Evolutionary conservation across 2,329 filamentous ascomycete species (phyloP).

Genomic region (Apiospora phragmitis): DNA sequence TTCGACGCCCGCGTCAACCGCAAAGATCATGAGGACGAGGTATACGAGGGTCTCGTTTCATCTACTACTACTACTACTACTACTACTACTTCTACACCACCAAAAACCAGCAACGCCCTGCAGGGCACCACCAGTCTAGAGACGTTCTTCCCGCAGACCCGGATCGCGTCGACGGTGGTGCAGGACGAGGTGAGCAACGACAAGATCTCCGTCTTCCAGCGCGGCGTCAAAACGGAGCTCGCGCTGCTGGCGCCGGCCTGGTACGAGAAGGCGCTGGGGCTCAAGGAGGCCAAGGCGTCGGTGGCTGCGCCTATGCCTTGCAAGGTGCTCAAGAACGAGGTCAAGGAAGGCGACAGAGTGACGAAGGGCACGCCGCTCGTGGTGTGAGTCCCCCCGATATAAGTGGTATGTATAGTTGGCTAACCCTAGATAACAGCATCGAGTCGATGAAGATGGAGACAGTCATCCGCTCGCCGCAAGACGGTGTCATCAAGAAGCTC

Average conservation of each 20-base stretch:
- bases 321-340: conserved; percentile 89
- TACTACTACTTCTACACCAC: conserved; percentile 17
- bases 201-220: conserved; percentile 76
- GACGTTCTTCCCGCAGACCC: conserved; percentile 79
- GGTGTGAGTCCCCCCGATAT: conserved; percentile 57
- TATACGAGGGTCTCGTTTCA: conserved; percentile 48
- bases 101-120: not conserved
- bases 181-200: conserved; percentile 49
- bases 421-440: conserved; percentile 51
- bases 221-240: conserved; percentile 60
- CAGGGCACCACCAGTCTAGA: conserved; percentile 48
- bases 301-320: conserved; percentile 96
- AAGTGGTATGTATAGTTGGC: not conserved
- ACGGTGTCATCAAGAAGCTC: conserved; percentile 69
- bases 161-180: conserved; percentile 79
- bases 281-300: conserved; percentile 78
- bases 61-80: conserved; percentile 27
- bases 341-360: conserved; percentile 77
- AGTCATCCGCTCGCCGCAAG: conserved; percentile 74
- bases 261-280: conserved; percentile 84
- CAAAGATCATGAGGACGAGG: conserved; percentile 38
- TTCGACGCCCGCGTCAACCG: conserved; percentile 49
- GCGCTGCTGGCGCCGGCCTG: conserved; percentile 66
- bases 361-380: conserved; percentile 85
- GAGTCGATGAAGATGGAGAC: conserved; percentile 93